Evolutionary conservation across 2,329 filamentous ascomycete species (phyloP).

Genomic region (Xylariaceae sp.): DNA sequence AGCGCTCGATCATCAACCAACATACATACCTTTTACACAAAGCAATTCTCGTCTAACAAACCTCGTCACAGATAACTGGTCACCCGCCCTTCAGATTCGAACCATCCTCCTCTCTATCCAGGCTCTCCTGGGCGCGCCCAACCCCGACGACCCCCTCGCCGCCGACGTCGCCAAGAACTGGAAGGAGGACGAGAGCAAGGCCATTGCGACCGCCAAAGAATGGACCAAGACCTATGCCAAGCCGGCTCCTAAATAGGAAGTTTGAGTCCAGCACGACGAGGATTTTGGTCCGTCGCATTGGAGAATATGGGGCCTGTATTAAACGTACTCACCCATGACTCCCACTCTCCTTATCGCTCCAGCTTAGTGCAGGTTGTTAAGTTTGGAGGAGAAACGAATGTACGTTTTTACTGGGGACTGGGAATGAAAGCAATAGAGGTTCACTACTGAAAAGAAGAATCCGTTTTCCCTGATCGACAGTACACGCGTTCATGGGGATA

Average conservation of each 20-base stretch:
- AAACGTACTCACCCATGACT: too few relatives aligned
- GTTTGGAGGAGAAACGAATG: too few relatives aligned
- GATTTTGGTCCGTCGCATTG: neutral
- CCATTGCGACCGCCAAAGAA: constrained; percentile 85
- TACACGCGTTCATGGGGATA: too few relatives aligned
- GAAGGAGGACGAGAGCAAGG: constrained; percentile 92
- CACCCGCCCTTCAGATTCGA: constrained; percentile 91
- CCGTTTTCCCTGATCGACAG: too few relatives aligned
- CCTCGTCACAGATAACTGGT: constrained; percentile 78
- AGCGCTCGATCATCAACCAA: constrained; percentile 22
- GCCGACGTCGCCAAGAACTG: constrained; percentile 96
- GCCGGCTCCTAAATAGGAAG: constrained; percentile 35
- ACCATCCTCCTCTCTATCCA: constrained; percentile 99
- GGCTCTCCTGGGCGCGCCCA: constrained; percentile 88
- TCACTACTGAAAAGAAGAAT: too few relatives aligned
- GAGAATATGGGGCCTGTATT: too few relatives aligned
- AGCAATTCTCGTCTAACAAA: constrained; percentile 1
- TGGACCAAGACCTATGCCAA: constrained; percentile 84
- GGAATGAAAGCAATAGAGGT: too few relatives aligned
- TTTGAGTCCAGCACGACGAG: neutral
- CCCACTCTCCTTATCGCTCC: neutral
- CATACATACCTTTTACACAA: neutral
- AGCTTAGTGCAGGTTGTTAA: neutral
- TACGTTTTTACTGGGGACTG: too few relatives aligned
- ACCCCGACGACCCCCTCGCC: constrained; percentile 96